These are phyloP conservation scores for Ganoderma boninense DNA, from an alignment of 1,284 basidiomycete genomes.

Conservation along the genomic window DNA sequence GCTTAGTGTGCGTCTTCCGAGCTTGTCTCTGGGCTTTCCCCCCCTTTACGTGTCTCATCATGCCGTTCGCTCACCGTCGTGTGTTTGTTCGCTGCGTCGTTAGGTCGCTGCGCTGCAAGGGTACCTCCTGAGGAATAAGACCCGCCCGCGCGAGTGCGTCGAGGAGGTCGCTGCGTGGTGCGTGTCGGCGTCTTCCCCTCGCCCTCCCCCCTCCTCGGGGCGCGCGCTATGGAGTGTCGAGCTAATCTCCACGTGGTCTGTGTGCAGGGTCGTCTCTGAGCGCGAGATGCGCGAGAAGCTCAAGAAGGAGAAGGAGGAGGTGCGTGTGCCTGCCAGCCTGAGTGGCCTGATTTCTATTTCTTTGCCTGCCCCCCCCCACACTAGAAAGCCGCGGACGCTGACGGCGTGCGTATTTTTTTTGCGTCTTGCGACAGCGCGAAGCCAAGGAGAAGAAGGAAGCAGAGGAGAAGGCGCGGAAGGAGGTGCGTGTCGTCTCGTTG, in stretches of 20 bases:
- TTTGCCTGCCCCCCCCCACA: background rate
- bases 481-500: slow-evolving; percentile 34
- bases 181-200: slow-evolving; percentile 24
- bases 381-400: slow-evolving; percentile 29
- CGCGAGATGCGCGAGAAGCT: slow-evolving; percentile 82
- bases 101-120: slow-evolving; percentile 87
- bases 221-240: slow-evolving; percentile 14
- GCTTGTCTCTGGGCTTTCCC: no score
- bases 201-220: slow-evolving; percentile 1
- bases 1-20: slow-evolving; percentile 78
- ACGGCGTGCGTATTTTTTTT: slow-evolving; percentile 27
- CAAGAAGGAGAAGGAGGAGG: slow-evolving; percentile 88
- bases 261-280: slow-evolving; percentile 69
- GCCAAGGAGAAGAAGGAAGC: slow-evolving; percentile 78
- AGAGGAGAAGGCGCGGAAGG: slow-evolving; percentile 53
- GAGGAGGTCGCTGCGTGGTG: slow-evolving; percentile 78
- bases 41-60: no score
- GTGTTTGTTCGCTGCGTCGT: background rate
- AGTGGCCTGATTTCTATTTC: slow-evolving; percentile 20
- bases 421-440: slow-evolving; percentile 58
- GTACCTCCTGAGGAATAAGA: slow-evolving; percentile 85
- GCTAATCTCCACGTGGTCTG: slow-evolving; percentile 7
- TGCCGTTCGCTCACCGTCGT: background rate
- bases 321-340: slow-evolving; percentile 34
- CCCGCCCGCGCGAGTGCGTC: slow-evolving; percentile 81